Base-by-base conservation (phyloP, 805 yeast species). In the Barnettozyma populi region DNA sequence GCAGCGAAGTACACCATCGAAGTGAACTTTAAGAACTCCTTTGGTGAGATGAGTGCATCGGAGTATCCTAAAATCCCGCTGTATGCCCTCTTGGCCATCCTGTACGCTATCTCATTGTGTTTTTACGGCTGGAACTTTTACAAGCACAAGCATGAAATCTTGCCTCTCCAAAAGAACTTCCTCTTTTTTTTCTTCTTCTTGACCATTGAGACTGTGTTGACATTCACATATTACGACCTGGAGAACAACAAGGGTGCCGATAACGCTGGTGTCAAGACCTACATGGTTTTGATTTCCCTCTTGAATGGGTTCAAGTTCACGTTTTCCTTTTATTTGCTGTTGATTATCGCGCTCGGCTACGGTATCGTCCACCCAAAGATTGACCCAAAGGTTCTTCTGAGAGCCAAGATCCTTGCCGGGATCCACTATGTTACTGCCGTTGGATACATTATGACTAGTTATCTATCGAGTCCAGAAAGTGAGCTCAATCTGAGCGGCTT, bases 281-380 rank as follows among this genome's bases (percentile, higher is more conserved):
- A 90, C 67, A 76, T 89, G 76, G 80, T 80, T 8, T 78, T 92
- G 61, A 77, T 92, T 44, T 83, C 97, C 2, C 64, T 88, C 29
- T 69, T 92, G 64, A 87, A 89, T 62, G 80, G 96, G 2, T 79
- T 80, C 56, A 86, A 94, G 60, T 76, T 88, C 45, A 83, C 97
- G 0, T 87, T 89, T 64, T 86, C 97, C 7, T 85, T 92, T 67
- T 94, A 92, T 70, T 70, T 94, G 58, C 72, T 94, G 47, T 72
- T 92, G 54, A 84, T 89, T 57, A 92, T 94, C 47, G 76, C 95
- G 13, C 72, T 90, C 55, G 99, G 99, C 36, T 94, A 90, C 67
- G 97, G 98, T 52, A 90, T 94, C 42, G 98, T 94, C 43, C 81
- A 79, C 61, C 90, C 96, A 41, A 84, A 90, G 52, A 75, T 94